phyloP scores from a whole-genome alignment of 176 grass and related monocot species.

The Carex scoparia region DNA sequence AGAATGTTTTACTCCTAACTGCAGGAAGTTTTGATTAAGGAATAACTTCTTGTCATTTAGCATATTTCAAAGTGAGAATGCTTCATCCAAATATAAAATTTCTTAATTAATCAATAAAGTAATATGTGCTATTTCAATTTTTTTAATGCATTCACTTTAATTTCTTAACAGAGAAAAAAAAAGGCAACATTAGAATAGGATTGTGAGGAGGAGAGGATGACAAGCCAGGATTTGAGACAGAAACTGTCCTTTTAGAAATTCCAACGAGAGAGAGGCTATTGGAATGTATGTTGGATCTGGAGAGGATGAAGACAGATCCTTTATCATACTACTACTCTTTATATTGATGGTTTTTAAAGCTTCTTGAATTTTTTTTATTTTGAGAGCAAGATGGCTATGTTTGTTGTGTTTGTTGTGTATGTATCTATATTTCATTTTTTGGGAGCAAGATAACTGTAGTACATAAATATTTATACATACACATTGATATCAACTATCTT shows the following conservation, averaged over 20 bases:
- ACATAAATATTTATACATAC: background rate
- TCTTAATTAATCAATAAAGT: too few species aligned
- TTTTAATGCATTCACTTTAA: too few species aligned
- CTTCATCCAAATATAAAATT: too few species aligned
- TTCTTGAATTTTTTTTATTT: background rate
- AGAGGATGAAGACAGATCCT: constrained; percentile 38
- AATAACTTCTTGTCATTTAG: constrained; percentile 38
- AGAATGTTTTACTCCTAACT: too few species aligned
- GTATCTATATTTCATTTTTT: too few species aligned
- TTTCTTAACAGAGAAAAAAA: too few species aligned
- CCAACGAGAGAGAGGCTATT: constrained; percentile 78
- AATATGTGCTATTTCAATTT: too few species aligned
- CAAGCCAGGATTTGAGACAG: constrained; percentile 72
- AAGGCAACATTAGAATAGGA: too few species aligned
- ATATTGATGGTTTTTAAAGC: constrained; percentile 29
- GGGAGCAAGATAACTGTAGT: too few species aligned
- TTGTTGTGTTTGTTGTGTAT: too few species aligned
- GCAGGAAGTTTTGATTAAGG: constrained; percentile 12
- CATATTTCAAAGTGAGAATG: constrained; percentile 37
- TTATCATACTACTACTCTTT: constrained; percentile 30
- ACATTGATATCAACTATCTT: too few species aligned
- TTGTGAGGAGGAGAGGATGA: constrained; percentile 70
- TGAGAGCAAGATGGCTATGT: too few species aligned
- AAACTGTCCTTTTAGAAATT: constrained; percentile 76
- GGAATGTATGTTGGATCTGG: constrained; percentile 40